Evolutionary conservation across 2,329 filamentous ascomycete genomes (phyloP).

Genomic region (Colletotrichum truncatum): DNA sequence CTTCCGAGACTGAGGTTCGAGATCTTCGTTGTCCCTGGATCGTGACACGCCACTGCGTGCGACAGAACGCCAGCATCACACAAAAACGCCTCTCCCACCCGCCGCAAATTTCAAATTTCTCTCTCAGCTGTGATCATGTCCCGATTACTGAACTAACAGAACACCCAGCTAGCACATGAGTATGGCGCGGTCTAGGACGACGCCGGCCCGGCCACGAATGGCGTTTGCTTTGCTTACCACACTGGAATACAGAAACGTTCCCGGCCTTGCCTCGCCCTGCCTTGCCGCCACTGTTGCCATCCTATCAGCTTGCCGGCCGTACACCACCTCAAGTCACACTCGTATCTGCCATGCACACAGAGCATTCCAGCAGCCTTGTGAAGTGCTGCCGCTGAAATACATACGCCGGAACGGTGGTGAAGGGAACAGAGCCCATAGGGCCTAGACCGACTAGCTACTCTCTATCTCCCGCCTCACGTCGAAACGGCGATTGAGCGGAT

Average conservation of each 20-base stretch:
- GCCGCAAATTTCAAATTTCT: too few species aligned
- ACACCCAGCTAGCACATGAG: too few species aligned
- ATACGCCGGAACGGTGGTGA: too few species aligned
- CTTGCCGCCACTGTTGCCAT: not conserved
- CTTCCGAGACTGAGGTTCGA: not conserved
- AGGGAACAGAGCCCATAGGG: too few species aligned
- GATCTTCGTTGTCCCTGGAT: not conserved
- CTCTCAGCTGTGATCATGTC: too few species aligned
- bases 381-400: not conserved
- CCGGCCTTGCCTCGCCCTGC: not conserved
- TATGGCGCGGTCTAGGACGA: not conserved
- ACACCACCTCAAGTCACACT: not conserved
- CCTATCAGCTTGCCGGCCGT: not conserved
- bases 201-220: not conserved
- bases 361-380: not conserved
- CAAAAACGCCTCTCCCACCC: too few species aligned
- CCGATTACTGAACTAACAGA: too few species aligned
- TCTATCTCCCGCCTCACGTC: too few species aligned
- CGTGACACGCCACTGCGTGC: not conserved
- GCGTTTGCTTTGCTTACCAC: not conserved
- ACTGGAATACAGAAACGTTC: not conserved
- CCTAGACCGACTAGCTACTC: too few species aligned
- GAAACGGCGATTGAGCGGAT: too few species aligned
- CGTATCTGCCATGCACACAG: not conserved
- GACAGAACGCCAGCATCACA: not conserved